Conservation (phyloP, 78 protist species). For the Dictyostelium citrinum region DNA sequence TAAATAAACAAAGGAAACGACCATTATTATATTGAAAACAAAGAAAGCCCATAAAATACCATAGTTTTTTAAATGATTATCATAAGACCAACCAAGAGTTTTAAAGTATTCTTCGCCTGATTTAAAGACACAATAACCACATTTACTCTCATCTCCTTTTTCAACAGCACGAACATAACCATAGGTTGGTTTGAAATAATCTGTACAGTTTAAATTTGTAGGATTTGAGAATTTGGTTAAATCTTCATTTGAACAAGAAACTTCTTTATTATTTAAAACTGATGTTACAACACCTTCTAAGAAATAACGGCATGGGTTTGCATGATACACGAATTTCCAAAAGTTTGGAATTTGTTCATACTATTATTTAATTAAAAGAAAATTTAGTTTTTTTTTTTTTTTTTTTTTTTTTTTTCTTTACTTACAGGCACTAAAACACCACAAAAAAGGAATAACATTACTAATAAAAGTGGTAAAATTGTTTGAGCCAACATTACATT, state of each 20-base stretch:
- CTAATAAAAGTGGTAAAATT: constrained; percentile 39
- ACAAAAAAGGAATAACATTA: constrained; percentile 65
- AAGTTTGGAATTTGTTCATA: constrained; percentile 7
- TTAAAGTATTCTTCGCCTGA: constrained; percentile 25
- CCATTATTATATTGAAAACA: constrained; percentile 15
- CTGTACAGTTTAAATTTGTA: not conserved
- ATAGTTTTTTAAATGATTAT: constrained; percentile 27
- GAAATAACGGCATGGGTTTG: constrained; percentile 39
- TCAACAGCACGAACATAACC: not conserved
- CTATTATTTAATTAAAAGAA: not conserved
- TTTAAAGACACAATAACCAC: constrained; percentile 50
- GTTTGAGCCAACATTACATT: constrained; percentile 26
- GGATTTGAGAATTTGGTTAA: constrained; percentile 21
- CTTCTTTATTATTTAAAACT: not conserved
- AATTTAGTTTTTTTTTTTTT: not conserved
- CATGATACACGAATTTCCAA: constrained; percentile 46
- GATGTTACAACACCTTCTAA: constrained; percentile 66
- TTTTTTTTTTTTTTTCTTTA: not conserved
- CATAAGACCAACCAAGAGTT: not conserved
- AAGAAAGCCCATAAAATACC: constrained; percentile 13
- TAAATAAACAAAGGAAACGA: constrained; percentile 28
- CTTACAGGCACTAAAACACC: constrained; percentile 54
- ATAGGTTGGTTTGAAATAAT: not conserved
- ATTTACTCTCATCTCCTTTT: not conserved
- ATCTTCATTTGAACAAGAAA: constrained; percentile 24